Evolutionary conservation across 176 grass and related monocot species (phyloP), one percentile per base, ranked within the genome.

Genomic region (Chloris gayana): DNA sequence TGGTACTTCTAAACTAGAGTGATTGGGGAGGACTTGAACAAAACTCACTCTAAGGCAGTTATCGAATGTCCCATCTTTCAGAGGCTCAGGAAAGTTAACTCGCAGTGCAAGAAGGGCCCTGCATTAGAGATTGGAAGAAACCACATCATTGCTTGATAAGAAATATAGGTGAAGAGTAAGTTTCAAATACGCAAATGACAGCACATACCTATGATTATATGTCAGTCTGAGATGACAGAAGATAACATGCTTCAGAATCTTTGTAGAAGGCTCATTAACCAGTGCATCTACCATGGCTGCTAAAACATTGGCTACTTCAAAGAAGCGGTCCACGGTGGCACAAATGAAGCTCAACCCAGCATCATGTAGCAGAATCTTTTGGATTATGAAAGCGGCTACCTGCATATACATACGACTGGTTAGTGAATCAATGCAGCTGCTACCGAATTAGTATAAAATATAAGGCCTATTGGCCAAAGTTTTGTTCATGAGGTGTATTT

Each of bases 181-280:
- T 34, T 64, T 12, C 17, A 31, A 1, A 29, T 22, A 64, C 6
- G 7, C 11, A 50, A 31, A 62, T 56, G 70, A 69, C 4, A 62
- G 42, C 17, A 56, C 82, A 78, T 77, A 98, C 95, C 81, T 92
- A 46, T 74, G 74, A 89, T 98, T 67, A 14, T 98, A 86, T 5
- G 84, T 87, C 51, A 98, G 81, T 72, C 95, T 91, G 50, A 91
- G 88, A 73, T 98, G 94, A n/a, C 95, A 98, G 24, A 67, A 67
- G 37, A 98, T 78, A 15, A 94, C 85, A 58, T 87, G 84, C 83
- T 94, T 98, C n/a, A 94, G 45, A 71, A 98, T 67, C 86, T 84
- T 91, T 22, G 84, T 24, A 17, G 88, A 94, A 69, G 92, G 92
- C 49, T 94, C 71, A 14, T 91, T 67, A 9, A 73, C 85, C n/a